These are phyloP conservation scores for Pinus taeda DNA, from an alignment of 75 land plant genomes.

Conservation along the genomic window DNA sequence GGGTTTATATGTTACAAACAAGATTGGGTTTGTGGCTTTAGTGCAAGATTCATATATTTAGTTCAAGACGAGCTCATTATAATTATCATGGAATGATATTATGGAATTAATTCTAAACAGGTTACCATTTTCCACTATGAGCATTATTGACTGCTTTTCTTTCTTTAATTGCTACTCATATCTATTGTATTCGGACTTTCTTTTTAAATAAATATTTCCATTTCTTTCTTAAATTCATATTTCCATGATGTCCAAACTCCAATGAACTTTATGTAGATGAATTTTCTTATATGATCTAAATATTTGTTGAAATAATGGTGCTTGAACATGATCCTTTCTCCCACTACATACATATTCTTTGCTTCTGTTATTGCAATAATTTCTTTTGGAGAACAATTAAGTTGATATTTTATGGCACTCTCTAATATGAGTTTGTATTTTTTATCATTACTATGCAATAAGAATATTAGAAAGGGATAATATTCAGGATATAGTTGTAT, in stretches of 20 bases:
- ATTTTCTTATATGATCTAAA: not conserved
- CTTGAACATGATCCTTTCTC: slow-evolving; percentile 74
- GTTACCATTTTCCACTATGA: not conserved
- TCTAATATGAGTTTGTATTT: not conserved
- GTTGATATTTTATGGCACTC: not conserved
- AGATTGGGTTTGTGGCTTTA: too few relatives aligned
- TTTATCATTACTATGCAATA: not conserved
- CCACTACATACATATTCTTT: slow-evolving; percentile 93
- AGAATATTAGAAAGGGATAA: not conserved
- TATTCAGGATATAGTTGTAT: not conserved
- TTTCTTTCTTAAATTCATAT: not conserved
- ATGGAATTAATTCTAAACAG: not conserved
- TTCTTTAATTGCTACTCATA: not conserved
- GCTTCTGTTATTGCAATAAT: slow-evolving; percentile 96
- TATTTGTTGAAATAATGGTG: not conserved
- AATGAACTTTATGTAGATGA: too few relatives aligned
- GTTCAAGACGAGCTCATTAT: too few relatives aligned
- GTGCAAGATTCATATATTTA: too few relatives aligned
- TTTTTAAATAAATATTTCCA: not conserved
- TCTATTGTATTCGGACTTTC: not conserved
- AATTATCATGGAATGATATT: too few relatives aligned
- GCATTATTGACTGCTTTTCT: not conserved
- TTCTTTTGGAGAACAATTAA: slow-evolving; percentile 93
- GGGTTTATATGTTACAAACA: too few relatives aligned
- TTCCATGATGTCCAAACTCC: too few relatives aligned